Conservation (phyloP, 2,329 filamentous ascomycete species). For the Monosporascus sp. region DNA sequence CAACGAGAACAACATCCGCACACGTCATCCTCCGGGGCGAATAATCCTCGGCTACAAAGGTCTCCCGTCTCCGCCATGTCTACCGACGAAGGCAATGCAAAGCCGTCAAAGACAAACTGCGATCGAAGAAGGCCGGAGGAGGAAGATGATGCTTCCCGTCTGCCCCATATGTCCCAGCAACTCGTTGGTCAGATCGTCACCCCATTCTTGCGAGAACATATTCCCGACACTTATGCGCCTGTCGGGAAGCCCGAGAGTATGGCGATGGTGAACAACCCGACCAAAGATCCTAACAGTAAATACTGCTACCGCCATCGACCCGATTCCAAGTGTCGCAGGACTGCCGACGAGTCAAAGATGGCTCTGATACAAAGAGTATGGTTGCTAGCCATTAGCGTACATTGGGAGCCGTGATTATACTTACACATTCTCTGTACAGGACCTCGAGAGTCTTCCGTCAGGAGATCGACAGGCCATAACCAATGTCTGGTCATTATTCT, state of each 20-base stretch:
- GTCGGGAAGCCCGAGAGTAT: conserved; percentile 54
- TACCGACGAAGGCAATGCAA: conserved; percentile 15
- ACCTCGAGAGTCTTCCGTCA: conserved; percentile 75
- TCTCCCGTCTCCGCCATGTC: conserved; percentile 9
- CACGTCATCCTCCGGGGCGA: background rate
- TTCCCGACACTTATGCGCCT: conserved; percentile 82
- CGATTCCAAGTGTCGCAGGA: conserved; percentile 86
- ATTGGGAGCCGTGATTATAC: conserved; percentile 6
- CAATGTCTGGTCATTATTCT: conserved; percentile 97
- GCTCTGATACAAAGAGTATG: conserved; percentile 82
- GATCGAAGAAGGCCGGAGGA: conserved; percentile 47
- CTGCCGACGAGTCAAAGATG: conserved; percentile 95
- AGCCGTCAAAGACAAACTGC: conserved; percentile 40
- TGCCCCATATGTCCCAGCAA: conserved; percentile 57
- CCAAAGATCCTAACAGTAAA: conserved; percentile 68
- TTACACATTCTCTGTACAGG: conserved; percentile 41
- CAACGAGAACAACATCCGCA: background rate
- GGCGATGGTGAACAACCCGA: conserved; percentile 31
- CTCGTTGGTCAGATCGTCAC: conserved; percentile 74
- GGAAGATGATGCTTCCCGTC: conserved; percentile 42
- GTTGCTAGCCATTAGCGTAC: conserved; percentile 9
- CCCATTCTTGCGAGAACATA: conserved; percentile 86
- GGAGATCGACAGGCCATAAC: conserved; percentile 93
- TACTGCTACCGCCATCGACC: conserved; percentile 95
- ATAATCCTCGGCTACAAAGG: conserved; percentile 10